Conservation (phyloP, 1,284 basidiomycete genomes). For the Pulveroboletus sp. region DNA sequence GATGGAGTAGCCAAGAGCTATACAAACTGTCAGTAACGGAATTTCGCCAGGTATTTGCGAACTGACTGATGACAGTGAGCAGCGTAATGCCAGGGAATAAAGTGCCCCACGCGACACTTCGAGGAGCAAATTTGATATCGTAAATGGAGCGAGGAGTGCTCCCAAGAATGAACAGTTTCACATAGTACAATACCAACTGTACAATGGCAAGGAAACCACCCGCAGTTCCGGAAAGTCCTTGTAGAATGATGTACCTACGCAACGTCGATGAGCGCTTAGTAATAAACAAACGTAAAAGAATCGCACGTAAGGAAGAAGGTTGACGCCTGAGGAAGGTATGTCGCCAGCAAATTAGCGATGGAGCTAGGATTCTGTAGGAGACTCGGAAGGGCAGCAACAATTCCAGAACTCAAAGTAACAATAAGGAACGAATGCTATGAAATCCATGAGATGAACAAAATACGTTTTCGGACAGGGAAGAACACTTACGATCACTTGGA, state of each 20-base stretch:
- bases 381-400: constrained; percentile 68
- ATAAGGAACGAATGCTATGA: constrained; percentile 85
- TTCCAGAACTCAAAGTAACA: constrained; percentile 80
- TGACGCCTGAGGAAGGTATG: constrained; percentile 79
- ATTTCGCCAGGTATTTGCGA: background rate
- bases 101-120: constrained; percentile 82
- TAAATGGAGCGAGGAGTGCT: constrained; percentile 89
- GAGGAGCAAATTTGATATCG: constrained; percentile 71
- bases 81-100: constrained; percentile 79
- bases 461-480: background rate
- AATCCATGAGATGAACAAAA: background rate
- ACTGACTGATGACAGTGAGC: constrained; percentile 76
- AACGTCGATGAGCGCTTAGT: background rate
- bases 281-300: constrained; percentile 11
- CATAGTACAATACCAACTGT: constrained; percentile 78
- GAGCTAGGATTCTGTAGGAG: constrained; percentile 62
- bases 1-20: constrained; percentile 80
- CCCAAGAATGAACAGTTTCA: constrained; percentile 82
- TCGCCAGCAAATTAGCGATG: constrained; percentile 68
- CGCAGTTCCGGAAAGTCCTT: constrained; percentile 76
- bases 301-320: constrained; percentile 93
- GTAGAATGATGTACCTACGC: constrained; percentile 61
- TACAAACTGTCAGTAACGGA: constrained; percentile 11
- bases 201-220: constrained; percentile 82
- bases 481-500: constrained; percentile 80